Evolutionary conservation across 306 rosid species (phyloP).

Genomic region (Benincasa hispida): DNA sequence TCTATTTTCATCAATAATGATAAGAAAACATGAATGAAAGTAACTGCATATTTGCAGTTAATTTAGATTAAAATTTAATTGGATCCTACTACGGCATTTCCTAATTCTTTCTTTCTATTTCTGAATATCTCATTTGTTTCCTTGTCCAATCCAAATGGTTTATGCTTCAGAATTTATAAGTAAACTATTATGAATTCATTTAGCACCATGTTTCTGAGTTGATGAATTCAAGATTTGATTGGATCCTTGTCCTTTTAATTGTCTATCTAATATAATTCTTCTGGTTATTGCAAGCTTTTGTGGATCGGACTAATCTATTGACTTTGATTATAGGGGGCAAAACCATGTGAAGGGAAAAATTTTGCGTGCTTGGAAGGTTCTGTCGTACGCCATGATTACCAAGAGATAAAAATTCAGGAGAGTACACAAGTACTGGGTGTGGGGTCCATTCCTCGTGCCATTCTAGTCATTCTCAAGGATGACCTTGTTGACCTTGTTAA

Average conservation of each 20-base stretch:
- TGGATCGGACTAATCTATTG: conserved; percentile 3
- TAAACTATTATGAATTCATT: neutral
- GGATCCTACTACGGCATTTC: neutral
- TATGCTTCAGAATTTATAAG: neutral
- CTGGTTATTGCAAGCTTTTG: neutral
- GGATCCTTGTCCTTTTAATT: neutral
- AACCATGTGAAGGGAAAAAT: conserved; percentile 60
- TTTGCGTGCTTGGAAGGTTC: conserved; percentile 67
- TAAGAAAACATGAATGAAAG: too few species aligned
- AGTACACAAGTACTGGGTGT: conserved; percentile 77
- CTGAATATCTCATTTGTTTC: neutral
- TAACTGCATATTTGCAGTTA: too few species aligned
- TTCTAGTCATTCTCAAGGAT: conserved; percentile 71
- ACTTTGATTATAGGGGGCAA: conserved; percentile 36
- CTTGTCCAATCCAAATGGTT: neutral
- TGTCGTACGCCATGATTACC: conserved; percentile 79
- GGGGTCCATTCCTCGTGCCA: conserved; percentile 93
- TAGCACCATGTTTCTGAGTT: neutral
- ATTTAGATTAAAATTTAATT: too few species aligned
- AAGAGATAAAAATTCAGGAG: conserved; percentile 94
- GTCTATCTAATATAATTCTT: neutral
- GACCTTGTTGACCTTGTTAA: conserved; percentile 89
- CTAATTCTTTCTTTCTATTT: neutral
- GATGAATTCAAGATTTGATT: neutral
- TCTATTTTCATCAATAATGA: too few species aligned